Conservation (phyloP, 2,329 filamentous ascomycete genomes). For the Fusarium gaditjirri region DNA sequence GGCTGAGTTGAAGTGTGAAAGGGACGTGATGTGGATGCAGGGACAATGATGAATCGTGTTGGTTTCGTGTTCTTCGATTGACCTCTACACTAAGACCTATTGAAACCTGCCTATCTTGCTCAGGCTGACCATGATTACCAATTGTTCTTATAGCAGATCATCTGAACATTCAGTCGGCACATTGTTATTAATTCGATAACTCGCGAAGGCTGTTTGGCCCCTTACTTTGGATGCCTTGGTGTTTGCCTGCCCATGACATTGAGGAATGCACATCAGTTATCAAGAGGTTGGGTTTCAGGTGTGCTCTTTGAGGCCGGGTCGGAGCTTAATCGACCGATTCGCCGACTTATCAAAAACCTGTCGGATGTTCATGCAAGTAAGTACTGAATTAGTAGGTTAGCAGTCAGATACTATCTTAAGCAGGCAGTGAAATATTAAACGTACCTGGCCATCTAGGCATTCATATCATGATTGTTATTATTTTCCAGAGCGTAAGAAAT, state of each 20-base stretch:
- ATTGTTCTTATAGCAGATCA: background rate
- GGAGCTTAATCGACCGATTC: constrained; percentile 13
- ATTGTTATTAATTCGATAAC: background rate
- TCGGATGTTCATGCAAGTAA: background rate
- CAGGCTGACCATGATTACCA: background rate
- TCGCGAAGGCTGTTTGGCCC: background rate
- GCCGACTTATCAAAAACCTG: constrained; percentile 4
- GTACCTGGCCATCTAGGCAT: background rate
- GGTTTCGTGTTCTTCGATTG: constrained; percentile 38
- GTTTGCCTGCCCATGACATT: background rate
- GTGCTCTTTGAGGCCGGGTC: constrained; percentile 27
- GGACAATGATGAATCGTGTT: constrained; percentile 35
- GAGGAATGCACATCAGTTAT: constrained; percentile 16
- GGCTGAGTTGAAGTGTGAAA: constrained; percentile 17
- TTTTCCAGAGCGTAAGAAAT: background rate
- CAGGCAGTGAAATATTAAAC: background rate
- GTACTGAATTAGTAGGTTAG: background rate
- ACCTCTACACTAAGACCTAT: background rate
- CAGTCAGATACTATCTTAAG: background rate
- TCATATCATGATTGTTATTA: background rate
- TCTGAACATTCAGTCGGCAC: background rate
- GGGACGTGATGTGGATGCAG: constrained; percentile 14
- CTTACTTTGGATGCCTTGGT: background rate
- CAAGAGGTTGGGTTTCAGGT: constrained; percentile 21
- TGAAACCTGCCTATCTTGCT: background rate